These are phyloP conservation scores for Euphrasia confusa DNA, from an alignment of 257 asterid species.

Conservation along the genomic window DNA sequence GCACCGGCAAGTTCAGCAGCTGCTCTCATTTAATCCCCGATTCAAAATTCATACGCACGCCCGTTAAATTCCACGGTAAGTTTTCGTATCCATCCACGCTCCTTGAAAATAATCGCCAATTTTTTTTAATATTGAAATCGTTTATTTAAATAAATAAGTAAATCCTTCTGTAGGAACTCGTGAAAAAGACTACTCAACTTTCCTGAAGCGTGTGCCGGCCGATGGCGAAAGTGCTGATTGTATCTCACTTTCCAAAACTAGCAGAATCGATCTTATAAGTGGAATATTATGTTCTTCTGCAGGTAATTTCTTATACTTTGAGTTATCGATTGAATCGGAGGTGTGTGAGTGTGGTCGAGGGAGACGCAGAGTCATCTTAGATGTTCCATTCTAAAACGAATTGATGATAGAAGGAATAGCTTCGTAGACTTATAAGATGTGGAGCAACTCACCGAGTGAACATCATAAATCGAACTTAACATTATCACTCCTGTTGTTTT, in stretches of 20 bases:
- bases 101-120: neutral
- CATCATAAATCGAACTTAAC: no score
- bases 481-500: neutral
- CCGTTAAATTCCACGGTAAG: conserved; percentile 28
- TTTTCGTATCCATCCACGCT: neutral
- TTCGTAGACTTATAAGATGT: no score
- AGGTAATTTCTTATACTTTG: conserved; percentile 26
- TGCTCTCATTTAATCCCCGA: conserved; percentile 16
- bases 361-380: no score
- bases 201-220: conserved; percentile 26
- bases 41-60: conserved; percentile 28
- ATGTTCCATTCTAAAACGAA: no score
- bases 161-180: conserved; percentile 18
- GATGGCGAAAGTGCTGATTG: conserved; percentile 19
- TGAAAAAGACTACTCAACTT: conserved; percentile 22
- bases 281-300: conserved; percentile 33
- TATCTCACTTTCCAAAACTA: conserved; percentile 27
- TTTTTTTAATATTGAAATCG: neutral
- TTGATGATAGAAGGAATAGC: no score
- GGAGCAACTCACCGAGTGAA: no score
- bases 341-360: no score
- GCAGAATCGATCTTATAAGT: conserved; percentile 28
- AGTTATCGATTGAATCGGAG: neutral
- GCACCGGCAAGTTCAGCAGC: conserved; percentile 25
- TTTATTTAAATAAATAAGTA: no score